Base-by-base conservation (phyloP, 169 alveolate species). In the Eimeria maxima region DNA sequence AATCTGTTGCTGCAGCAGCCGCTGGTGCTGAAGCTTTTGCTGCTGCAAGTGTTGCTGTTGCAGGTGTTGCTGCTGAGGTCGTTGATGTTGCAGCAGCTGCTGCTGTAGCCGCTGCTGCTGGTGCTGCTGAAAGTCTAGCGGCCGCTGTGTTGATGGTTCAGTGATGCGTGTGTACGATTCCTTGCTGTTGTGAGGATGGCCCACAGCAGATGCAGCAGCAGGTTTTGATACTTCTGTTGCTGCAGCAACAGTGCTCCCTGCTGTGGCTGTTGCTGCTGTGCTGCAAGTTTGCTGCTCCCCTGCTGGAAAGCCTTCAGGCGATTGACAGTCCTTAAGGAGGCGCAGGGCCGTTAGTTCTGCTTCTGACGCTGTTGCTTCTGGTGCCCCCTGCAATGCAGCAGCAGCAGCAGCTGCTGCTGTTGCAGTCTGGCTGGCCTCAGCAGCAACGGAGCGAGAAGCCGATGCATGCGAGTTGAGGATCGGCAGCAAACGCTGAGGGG, bases 401-500 rank as follows among this genome's bases (percentile, higher is more conserved):
- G 90, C 90, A 81, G 90, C 90, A 0, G 90, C 53, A 50, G 55
- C 90, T 81, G 73, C 90, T 50, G 20, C 71, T 44, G 10, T 53
- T 53, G 60, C 60, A 53, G 60, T 53, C 38, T 33, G 38, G 38
- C 38, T 1, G 38, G 69, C 60, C 50, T 42, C n/a, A 29, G 69
- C 13, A 24, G 69, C 60, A 13, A 45, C n/a, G 45, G 89, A 69
- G 16, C 29, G 50, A 80, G 65, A 14, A 27, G 90, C 24, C 11
- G 44, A 45, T 29, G 57, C 44, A 29, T 45, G 45, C 24, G 90
- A 45, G n/a, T 81, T 81, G 1, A 81, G 90, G 73, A 81, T 63
- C 27, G 90, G 90, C 71, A 81, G 71, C 90, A 81, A 47, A 14
- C 90, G 90, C 90, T 45, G 90, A 14, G 90, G 90, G 24, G 90